A percentile compares a stretch with the other conserved stretches of the same genome.
Conservation (phyloP, 306 rosid genomes). For the Potentilla sterilis region DNA sequence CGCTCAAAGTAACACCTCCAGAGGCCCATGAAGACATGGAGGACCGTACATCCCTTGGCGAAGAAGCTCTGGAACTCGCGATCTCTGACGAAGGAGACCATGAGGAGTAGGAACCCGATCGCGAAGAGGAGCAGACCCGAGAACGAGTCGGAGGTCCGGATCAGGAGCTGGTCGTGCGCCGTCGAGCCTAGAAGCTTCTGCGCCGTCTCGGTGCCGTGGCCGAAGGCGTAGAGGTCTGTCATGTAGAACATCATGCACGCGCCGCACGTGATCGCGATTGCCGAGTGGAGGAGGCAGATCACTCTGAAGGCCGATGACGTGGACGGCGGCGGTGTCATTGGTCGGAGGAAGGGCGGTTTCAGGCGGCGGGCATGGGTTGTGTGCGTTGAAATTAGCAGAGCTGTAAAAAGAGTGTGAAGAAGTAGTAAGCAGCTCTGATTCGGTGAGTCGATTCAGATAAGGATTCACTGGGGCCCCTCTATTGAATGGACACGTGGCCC, state of each 20-base stretch:
- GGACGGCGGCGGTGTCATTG: slow-evolving; percentile 15
- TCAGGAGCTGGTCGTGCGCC: slow-evolving; percentile 88
- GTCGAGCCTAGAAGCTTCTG: slow-evolving; percentile 80
- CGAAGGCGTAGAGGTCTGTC: slow-evolving; percentile 77
- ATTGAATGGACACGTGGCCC: too few species aligned
- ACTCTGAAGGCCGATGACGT: slow-evolving; percentile 59
- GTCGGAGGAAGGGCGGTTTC: not conserved
- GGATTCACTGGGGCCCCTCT: too few species aligned
- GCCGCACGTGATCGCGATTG: slow-evolving; percentile 62
- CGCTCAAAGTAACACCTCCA: slow-evolving; percentile 86
- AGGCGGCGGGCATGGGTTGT: slow-evolving; percentile 11
- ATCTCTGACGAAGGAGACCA: slow-evolving; percentile 84
- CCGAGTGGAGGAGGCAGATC: slow-evolving; percentile 76
- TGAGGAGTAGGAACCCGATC: slow-evolving; percentile 77
- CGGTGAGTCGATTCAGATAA: too few species aligned
- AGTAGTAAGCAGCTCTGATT: too few species aligned
- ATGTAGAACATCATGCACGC: slow-evolving; percentile 92
- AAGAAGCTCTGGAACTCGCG: slow-evolving; percentile 75
- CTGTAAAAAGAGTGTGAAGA: too few species aligned
- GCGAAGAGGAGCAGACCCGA: slow-evolving; percentile 79
- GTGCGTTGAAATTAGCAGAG: too few species aligned
- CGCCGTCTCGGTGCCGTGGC: slow-evolving; percentile 67
- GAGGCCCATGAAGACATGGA: slow-evolving; percentile 72
- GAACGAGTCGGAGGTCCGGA: slow-evolving; percentile 89
- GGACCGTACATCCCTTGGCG: slow-evolving; percentile 74